These are phyloP conservation scores for Apiosordaria backusii DNA, from an alignment of 495 filamentous ascomycete genomes.

Conservation along the genomic window DNA sequence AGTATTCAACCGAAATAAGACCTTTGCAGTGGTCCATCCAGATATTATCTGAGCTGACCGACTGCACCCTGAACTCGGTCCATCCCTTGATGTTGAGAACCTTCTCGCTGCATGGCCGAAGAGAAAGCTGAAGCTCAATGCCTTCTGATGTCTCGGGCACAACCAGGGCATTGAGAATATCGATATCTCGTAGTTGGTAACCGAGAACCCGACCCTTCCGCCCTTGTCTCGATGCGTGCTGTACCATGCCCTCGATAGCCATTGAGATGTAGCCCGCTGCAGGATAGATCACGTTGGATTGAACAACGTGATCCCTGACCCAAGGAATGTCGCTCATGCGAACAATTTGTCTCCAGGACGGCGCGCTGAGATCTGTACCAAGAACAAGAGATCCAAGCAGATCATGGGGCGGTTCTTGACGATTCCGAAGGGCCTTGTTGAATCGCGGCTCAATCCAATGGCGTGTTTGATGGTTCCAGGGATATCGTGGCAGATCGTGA, in stretches of 20 bases:
- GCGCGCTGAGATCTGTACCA: slow-evolving; percentile 35
- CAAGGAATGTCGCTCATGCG: slow-evolving; percentile 44
- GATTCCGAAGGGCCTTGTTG: slow-evolving; percentile 40
- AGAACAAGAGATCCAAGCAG: slow-evolving; percentile 43
- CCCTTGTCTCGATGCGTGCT: slow-evolving; percentile 12
- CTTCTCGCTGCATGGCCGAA: slow-evolving; percentile 40
- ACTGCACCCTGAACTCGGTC: slow-evolving; percentile 39
- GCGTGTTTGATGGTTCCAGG: slow-evolving; percentile 46
- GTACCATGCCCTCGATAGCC: slow-evolving; percentile 45
- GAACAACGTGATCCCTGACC: slow-evolving; percentile 44
- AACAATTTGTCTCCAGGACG: slow-evolving; percentile 42
- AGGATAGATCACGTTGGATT: slow-evolving; percentile 49
- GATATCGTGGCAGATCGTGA: slow-evolving; percentile 37
- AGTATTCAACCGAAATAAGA: slow-evolving; percentile 28
- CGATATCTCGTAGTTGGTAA: slow-evolving; percentile 42
- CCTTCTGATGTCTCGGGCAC: slow-evolving; percentile 38
- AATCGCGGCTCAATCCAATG: slow-evolving; percentile 45
- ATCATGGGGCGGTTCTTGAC: slow-evolving; percentile 39
- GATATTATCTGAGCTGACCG: slow-evolving; percentile 42
- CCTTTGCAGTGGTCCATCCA: slow-evolving; percentile 37
- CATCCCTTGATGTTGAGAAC: slow-evolving; percentile 37
- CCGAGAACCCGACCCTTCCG: slow-evolving; percentile 10
- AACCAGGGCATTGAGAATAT: slow-evolving; percentile 40
- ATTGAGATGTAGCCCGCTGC: slow-evolving; percentile 51
- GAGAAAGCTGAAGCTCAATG: slow-evolving; percentile 39